Evolutionary conservation across 257 asterid genomes (phyloP).

Genomic region (Cruciata laevipes): DNA sequence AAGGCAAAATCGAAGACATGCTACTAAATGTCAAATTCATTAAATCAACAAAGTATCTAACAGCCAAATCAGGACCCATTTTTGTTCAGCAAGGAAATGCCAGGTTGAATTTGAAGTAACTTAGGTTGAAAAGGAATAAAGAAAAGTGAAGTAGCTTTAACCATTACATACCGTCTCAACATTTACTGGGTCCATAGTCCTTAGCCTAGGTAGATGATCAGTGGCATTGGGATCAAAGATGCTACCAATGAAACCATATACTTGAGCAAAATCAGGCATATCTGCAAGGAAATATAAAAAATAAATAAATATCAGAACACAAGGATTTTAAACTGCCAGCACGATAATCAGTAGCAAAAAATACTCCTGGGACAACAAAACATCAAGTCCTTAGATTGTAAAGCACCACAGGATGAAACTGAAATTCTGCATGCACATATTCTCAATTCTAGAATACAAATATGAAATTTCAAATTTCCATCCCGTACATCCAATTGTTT

Average conservation of each 20-base stretch:
- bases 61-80: no score
- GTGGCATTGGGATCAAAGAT: conserved; percentile 57
- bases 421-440: background rate
- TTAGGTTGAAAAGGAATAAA: no score
- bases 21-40: no score
- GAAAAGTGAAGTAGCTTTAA: background rate
- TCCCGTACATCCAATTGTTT: background rate
- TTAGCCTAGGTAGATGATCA: conserved; percentile 53
- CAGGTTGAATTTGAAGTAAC: background rate
- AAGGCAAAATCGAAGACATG: no score
- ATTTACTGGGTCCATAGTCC: conserved; percentile 62
- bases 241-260: conserved; percentile 53
- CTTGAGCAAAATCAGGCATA: conserved; percentile 75
- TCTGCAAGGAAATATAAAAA: conserved; percentile 31
- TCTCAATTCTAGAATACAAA: background rate
- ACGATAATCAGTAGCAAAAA: background rate
- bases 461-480: no score
- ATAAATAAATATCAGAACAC: background rate
- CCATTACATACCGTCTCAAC: conserved; percentile 69
- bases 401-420: background rate
- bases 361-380: background rate
- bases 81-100: background rate
- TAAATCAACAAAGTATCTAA: no score
- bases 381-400: background rate
- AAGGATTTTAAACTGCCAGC: background rate